A percentile compares a stretch with the other conserved stretches of the same genome.
Conservation (phyloP, 2,329 filamentous ascomycete genomes). For the Fusarium nanum region DNA sequence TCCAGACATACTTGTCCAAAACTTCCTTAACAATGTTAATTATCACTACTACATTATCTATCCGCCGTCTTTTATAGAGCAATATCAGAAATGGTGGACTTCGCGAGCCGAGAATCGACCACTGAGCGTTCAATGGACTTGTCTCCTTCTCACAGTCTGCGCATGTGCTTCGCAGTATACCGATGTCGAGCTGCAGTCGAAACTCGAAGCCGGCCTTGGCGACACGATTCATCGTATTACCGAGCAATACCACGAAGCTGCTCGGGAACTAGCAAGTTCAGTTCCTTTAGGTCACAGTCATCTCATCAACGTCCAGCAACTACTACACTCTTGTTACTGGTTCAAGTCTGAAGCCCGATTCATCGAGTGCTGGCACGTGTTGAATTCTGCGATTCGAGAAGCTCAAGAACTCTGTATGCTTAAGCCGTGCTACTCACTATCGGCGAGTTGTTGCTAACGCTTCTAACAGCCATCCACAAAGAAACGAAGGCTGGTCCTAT, state of each 20-base stretch:
- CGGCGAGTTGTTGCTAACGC: conserved; percentile 8
- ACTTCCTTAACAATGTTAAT: conserved; percentile 54
- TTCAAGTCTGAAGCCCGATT: conserved; percentile 53
- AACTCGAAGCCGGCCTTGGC: conserved; percentile 49
- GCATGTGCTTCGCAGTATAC: conserved; percentile 54
- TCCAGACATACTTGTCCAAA: conserved; percentile 53
- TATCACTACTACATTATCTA: conserved; percentile 56
- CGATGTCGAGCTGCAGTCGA: conserved; percentile 46
- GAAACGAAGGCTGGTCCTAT: conserved; percentile 45
- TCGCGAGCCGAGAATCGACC: conserved; percentile 46
- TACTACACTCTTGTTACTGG: conserved; percentile 55
- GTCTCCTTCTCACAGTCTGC: conserved; percentile 54
- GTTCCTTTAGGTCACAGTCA: conserved; percentile 51
- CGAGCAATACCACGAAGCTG: conserved; percentile 51
- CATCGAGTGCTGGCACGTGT: conserved; percentile 53
- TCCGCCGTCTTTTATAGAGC: conserved; percentile 50
- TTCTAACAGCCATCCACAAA: conserved; percentile 47
- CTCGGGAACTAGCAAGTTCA: conserved; percentile 49
- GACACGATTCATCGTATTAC: conserved; percentile 46
- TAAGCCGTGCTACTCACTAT: background rate
- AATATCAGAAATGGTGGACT: conserved; percentile 54
- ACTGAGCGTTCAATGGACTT: conserved; percentile 54
- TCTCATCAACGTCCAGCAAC: conserved; percentile 50
- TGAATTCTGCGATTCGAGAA: conserved; percentile 52
- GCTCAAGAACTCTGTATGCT: conserved; percentile 52